Conservation (phyloP, 2,329 filamentous ascomycete genomes). For the Alternaria alternata region DNA sequence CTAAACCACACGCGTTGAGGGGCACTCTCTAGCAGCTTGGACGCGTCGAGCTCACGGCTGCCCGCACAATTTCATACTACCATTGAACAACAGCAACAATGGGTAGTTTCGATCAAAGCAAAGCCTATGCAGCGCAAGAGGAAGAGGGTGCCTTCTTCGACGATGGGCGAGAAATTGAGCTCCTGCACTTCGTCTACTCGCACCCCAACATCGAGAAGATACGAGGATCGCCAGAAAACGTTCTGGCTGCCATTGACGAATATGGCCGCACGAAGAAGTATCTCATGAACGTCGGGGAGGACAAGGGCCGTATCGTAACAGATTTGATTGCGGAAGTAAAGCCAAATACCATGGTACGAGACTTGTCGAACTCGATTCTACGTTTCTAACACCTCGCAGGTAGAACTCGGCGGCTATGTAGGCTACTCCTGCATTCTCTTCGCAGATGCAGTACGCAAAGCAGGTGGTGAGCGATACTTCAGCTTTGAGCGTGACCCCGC, state of each 20-base stretch:
- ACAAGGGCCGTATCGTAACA: conserved; percentile 76
- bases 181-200: conserved; percentile 73
- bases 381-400: conserved; percentile 43
- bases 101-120: conserved; percentile 51
- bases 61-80: conserved; percentile 17
- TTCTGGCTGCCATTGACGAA: conserved; percentile 75
- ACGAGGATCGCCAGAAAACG: conserved; percentile 67
- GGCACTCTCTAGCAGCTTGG: conserved; percentile 18
- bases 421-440: conserved; percentile 85
- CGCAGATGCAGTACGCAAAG: conserved; percentile 68
- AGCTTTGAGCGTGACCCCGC: conserved; percentile 77
- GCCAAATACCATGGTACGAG: conserved; percentile 68
- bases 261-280: conserved; percentile 72
- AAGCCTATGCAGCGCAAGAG: conserved; percentile 59
- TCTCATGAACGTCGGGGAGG: conserved; percentile 81
- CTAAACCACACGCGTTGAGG: conserved; percentile 39
- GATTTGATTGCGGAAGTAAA: conserved; percentile 72
- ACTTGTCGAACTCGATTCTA: background rate
- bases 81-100: conserved; percentile 32
- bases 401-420: conserved; percentile 82
- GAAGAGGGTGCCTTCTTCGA: conserved; percentile 59
- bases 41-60: conserved; percentile 31
- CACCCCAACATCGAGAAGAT: conserved; percentile 69
- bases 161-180: conserved; percentile 76
- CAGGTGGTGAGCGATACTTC: conserved; percentile 72